Base-by-base conservation (phyloP, 1,139 yeast genomes). In the Pichia sp. region DNA sequence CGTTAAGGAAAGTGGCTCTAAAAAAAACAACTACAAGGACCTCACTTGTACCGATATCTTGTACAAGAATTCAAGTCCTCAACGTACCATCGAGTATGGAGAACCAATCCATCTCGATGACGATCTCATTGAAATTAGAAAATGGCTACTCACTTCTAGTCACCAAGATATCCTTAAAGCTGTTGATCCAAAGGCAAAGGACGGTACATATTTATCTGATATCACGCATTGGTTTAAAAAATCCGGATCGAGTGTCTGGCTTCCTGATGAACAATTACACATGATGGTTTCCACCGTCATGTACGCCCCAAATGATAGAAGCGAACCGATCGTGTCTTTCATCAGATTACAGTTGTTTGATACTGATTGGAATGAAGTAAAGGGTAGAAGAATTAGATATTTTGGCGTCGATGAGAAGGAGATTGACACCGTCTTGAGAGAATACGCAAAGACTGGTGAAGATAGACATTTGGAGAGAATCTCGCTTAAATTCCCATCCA, bases 181-280 rank as follows among this genome's bases (percentile, higher is more conserved):
- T 8, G 25, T 44, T 4, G 40, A 42, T 27, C 36, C 35, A 13
- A 27, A 35, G 14, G 32, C 33, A 9, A 39, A 42, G 33, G 51
- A 49, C 22, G 49, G 41, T 28, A 40, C 43, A 15, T 38, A 39
- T 9, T 42, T 47, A 22, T 41, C 39, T 8, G 42, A 48, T 22
- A 43, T 38, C n/a, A 44, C 44, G 9, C 45, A 46, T 24, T 70
- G 74, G 69, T 67, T 50, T 44, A 62, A 61, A 35, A 64, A 68
- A 45, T 69, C 72, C 2, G 75, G 75, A 1, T 61, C 72, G 3
- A 64, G 72, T 2, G 71, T 68, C 11, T 71, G 70, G 69, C 48
- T 71, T 14, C 60, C 64, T 15, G 63, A 67, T 20, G 67, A 64
- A 42, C 66, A 66, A 10, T 63, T 67, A n/a, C 74, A 71, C 51